Evolutionary conservation across 306 rosid genomes (phyloP).

Genomic region (Acacia confusa): DNA sequence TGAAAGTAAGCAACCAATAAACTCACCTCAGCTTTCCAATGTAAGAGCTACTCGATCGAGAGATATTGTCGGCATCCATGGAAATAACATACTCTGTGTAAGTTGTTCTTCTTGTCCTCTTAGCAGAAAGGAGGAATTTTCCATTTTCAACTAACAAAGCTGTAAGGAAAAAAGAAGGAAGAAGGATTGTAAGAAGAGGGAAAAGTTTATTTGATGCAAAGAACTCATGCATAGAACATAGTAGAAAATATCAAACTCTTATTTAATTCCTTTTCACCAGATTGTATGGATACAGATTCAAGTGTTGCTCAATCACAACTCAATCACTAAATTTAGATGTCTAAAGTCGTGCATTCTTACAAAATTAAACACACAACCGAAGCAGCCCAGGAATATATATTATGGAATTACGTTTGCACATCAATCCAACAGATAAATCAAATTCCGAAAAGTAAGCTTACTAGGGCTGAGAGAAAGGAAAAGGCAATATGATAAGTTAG

Average conservation of each 20-base stretch:
- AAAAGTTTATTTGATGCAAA: background rate
- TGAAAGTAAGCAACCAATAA: slow-evolving; percentile 19
- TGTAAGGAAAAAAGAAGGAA: slow-evolving; percentile 33
- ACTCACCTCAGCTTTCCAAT: slow-evolving; percentile 81
- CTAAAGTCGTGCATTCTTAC: background rate
- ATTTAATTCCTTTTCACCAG: background rate
- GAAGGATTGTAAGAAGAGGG: background rate
- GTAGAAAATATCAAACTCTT: background rate
- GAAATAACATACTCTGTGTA: slow-evolving; percentile 88
- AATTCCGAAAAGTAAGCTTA: slow-evolving; percentile 27
- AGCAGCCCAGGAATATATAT: background rate
- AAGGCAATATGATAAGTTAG: slow-evolving; percentile 74
- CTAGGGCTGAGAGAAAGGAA: slow-evolving; percentile 81
- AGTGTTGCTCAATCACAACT: background rate
- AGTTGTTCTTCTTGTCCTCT: slow-evolving; percentile 82
- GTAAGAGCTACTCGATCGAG: slow-evolving; percentile 81
- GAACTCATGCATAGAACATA: background rate
- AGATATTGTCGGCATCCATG: slow-evolving; percentile 81
- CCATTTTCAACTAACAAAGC: slow-evolving; percentile 86
- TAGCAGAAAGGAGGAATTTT: slow-evolving; percentile 89
- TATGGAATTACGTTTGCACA: background rate
- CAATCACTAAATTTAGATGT: background rate
- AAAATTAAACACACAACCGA: background rate
- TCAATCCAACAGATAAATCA: background rate
- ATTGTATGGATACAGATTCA: background rate